These are phyloP conservation scores for Berkeleyomyces basicola DNA, from an alignment of 2,329 filamentous ascomycete genomes.

Conservation along the genomic window DNA sequence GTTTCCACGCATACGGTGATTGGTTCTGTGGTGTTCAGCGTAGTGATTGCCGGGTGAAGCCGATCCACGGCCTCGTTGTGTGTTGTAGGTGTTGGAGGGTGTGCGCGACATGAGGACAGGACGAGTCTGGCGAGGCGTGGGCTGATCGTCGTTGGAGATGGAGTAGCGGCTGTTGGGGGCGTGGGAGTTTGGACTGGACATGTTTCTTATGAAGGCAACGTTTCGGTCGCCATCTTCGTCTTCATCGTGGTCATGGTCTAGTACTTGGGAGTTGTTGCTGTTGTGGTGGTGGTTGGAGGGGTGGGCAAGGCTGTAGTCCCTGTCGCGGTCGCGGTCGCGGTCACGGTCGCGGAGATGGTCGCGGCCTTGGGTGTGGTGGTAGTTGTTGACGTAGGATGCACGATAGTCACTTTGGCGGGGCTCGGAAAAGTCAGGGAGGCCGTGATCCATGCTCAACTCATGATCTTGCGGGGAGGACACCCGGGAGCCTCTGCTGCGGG, in stretches of 20 bases:
- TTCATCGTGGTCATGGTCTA: neutral
- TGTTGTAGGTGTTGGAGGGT: conserved; percentile 66
- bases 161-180: conserved; percentile 3
- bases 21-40: neutral
- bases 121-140: conserved; percentile 32
- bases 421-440: conserved; percentile 3
- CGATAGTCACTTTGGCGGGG: conserved; percentile 6
- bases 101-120: conserved; percentile 46
- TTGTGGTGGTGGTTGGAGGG: neutral
- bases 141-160: conserved; percentile 1
- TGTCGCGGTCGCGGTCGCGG: neutral
- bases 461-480: neutral
- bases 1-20: neutral
- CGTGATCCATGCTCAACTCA: neutral
- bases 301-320: neutral
- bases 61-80: conserved; percentile 18
- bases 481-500: neutral
- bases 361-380: neutral
- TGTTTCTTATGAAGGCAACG: neutral
- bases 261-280: neutral
- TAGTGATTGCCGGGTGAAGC: neutral
- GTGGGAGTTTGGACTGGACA: conserved; percentile 5
- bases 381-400: conserved; percentile 3
- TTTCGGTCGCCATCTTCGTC: neutral
- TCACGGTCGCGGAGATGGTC: neutral